A percentile compares a stretch with the other conserved stretches of the same genome.
These are phyloP conservation scores for Pseudomassariella vexata DNA, from an alignment of 2,329 filamentous ascomycete genomes.

Conservation along the genomic window DNA sequence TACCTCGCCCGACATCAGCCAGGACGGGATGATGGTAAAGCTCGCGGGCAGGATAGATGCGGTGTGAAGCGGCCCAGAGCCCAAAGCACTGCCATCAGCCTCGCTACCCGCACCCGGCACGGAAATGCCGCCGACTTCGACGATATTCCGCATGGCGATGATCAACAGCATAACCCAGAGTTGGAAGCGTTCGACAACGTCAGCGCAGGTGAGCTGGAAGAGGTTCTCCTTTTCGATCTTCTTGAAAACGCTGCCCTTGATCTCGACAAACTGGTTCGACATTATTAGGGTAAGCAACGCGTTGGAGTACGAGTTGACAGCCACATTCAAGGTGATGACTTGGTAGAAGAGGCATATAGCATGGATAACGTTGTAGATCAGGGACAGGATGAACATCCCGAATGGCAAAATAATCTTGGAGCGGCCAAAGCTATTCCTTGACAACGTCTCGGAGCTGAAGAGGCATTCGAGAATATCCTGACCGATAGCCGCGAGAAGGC, in stretches of 20 bases:
- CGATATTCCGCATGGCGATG: slow-evolving; percentile 91
- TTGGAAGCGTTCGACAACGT: slow-evolving; percentile 95
- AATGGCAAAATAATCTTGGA: slow-evolving; percentile 87
- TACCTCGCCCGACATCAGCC: slow-evolving; percentile 73
- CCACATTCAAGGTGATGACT: slow-evolving; percentile 94
- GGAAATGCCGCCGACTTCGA: slow-evolving; percentile 85
- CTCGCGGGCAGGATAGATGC: slow-evolving; percentile 80
- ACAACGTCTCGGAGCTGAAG: slow-evolving; percentile 87
- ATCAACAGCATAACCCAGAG: slow-evolving; percentile 96
- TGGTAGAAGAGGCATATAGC: slow-evolving; percentile 90
- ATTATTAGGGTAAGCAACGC: slow-evolving; percentile 85
- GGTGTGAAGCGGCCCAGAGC: slow-evolving; percentile 55
- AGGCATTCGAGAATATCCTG: slow-evolving; percentile 96
- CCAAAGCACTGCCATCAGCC: slow-evolving; percentile 39
- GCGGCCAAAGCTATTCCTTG: slow-evolving; percentile 78
- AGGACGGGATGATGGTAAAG: slow-evolving; percentile 83
- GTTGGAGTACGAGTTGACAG: slow-evolving; percentile 97
- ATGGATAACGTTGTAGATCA: slow-evolving; percentile 84
- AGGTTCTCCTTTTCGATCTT: slow-evolving; percentile 97
- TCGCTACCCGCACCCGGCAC: slow-evolving; percentile 49
- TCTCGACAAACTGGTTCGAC: slow-evolving; percentile 98
- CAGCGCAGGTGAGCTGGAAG: slow-evolving; percentile 93
- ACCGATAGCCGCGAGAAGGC: slow-evolving; percentile 81
- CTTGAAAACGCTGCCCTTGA: slow-evolving; percentile 98
- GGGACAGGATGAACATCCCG: slow-evolving; percentile 82